Percentiles rank a stretch among this genome's conserved stretches.
These are phyloP conservation scores for Lasiosphaeriaceae sp. DNA, from an alignment of 495 filamentous ascomycete genomes.

Conservation along the genomic window DNA sequence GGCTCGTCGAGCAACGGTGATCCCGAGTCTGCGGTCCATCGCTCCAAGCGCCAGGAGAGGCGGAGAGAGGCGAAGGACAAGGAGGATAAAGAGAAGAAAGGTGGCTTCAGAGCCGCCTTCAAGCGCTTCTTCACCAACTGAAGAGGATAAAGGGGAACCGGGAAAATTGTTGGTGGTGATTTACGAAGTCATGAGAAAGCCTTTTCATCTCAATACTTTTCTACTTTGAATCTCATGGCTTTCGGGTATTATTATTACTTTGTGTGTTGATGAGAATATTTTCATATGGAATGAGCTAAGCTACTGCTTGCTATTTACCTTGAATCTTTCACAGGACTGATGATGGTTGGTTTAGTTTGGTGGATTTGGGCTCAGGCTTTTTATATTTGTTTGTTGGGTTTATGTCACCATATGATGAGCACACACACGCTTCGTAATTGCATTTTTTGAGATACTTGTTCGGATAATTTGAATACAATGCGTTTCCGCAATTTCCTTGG, in stretches of 20 bases:
- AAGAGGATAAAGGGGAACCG: not conserved
- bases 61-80: conserved; percentile 23
- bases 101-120: conserved; percentile 64
- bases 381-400: not conserved
- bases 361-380: not conserved
- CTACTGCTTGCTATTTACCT: not conserved
- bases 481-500: no score
- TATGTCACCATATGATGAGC: not conserved
- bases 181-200: not conserved
- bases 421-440: not conserved
- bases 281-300: not conserved
- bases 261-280: not conserved
- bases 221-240: not conserved
- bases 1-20: conserved; percentile 19
- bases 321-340: no score
- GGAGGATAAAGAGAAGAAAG: conserved; percentile 72
- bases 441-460: not conserved
- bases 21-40: conserved; percentile 22
- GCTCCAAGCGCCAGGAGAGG: conserved; percentile 29
- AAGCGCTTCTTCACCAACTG: conserved; percentile 28
- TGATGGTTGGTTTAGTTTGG: no score
- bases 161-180: not conserved
- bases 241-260: not conserved
- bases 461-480: not conserved
- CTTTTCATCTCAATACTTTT: not conserved